These are phyloP conservation scores for Epicoccum sorghinum DNA, from an alignment of 2,329 filamentous ascomycete species.

Conservation along the genomic window DNA sequence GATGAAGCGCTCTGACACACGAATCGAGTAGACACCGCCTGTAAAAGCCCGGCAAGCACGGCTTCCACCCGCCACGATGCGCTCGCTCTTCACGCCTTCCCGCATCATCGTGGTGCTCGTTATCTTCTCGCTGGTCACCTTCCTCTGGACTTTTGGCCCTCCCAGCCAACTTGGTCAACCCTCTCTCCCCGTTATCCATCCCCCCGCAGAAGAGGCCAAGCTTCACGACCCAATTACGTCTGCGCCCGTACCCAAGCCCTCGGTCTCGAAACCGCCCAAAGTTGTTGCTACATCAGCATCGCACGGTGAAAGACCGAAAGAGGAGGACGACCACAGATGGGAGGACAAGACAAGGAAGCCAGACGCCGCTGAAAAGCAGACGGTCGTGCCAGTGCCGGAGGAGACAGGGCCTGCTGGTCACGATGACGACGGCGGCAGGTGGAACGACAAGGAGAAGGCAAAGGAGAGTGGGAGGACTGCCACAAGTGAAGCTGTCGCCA, in stretches of 20 bases:
- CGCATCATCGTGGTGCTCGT: constrained; percentile 37
- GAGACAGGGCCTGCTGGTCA: constrained; percentile 18
- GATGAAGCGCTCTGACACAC: constrained; percentile 1
- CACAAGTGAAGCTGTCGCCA: not conserved
- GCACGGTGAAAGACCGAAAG: constrained; percentile 11
- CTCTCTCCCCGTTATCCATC: constrained; percentile 30
- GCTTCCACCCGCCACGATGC: constrained; percentile 29
- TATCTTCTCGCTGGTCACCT: constrained; percentile 36
- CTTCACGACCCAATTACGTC: constrained; percentile 30
- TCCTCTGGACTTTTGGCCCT: constrained; percentile 41
- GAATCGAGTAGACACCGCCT: not conserved
- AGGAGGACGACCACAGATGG: constrained; percentile 22
- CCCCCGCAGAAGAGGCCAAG: constrained; percentile 28
- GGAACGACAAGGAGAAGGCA: constrained; percentile 23
- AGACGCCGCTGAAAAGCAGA: not conserved
- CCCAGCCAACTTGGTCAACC: constrained; percentile 28
- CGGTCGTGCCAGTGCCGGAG: constrained; percentile 6
- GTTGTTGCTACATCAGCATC: not conserved
- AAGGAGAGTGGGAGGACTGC: constrained; percentile 4
- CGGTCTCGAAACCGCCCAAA: constrained; percentile 9
- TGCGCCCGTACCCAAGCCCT: constrained; percentile 20
- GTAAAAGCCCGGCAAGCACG: not conserved
- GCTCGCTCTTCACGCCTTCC: constrained; percentile 37
- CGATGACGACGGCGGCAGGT: constrained; percentile 29
- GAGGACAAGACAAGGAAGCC: constrained; percentile 16